Percentiles rank a stretch among this genome's conserved stretches.
These are phyloP conservation scores for Komagataella phaffii DNA, from an alignment of 805 yeast species.

Conservation along the genomic window DNA sequence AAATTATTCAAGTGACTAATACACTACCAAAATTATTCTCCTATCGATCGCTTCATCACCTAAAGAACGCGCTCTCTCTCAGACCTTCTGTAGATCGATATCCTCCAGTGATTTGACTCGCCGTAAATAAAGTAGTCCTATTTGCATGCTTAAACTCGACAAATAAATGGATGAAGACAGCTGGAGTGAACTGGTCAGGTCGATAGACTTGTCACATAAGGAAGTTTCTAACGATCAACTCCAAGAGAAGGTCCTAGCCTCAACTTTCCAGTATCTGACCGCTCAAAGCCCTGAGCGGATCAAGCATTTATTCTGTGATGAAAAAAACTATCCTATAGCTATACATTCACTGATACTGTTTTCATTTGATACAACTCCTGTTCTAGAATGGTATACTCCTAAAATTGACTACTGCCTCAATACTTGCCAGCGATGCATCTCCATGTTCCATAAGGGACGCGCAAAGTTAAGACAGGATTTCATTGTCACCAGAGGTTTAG, in stretches of 20 bases:
- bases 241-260: conserved; percentile 24
- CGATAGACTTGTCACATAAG: conserved; percentile 18
- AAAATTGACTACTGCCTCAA: conserved; percentile 24
- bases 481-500: conserved; percentile 30
- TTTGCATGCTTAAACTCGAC: background rate
- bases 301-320: conserved; percentile 45
- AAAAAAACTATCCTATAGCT: conserved; percentile 30
- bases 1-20: background rate
- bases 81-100: background rate
- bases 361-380: conserved; percentile 38
- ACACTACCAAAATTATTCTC: background rate
- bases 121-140: background rate
- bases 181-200: conserved; percentile 5
- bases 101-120: background rate
- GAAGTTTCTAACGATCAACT: conserved; percentile 17
- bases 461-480: conserved; percentile 38
- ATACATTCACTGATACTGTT: conserved; percentile 44
- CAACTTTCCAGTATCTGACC: conserved; percentile 22
- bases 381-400: conserved; percentile 28
- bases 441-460: conserved; percentile 38
- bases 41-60: background rate
- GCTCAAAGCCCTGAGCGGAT: conserved; percentile 10
- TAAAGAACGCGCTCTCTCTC: background rate
- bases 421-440: conserved; percentile 40
- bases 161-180: background rate